phyloP scores from a whole-genome alignment of 2,329 filamentous ascomycete species.

The Colletotrichum limetticola region DNA sequence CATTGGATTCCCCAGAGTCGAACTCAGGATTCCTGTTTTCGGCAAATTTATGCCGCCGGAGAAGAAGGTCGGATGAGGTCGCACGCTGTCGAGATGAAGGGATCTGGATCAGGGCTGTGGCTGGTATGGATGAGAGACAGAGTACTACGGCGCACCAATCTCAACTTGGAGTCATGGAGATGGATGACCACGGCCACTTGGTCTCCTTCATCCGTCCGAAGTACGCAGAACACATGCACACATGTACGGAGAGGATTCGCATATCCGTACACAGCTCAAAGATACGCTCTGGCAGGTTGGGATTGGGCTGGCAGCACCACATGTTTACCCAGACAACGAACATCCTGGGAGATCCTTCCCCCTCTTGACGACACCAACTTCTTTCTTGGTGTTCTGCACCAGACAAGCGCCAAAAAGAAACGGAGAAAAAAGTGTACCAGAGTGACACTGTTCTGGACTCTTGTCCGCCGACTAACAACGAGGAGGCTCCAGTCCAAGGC shows the following conservation, averaged over 20 bases:
- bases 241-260: background rate
- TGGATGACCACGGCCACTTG: background rate
- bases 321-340: constrained; percentile 18
- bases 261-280: background rate
- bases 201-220: constrained; percentile 4
- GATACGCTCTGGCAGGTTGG: background rate
- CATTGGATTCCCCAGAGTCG: background rate
- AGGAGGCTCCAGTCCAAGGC: background rate
- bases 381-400: constrained; percentile 13
- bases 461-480: background rate
- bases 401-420: constrained; percentile 23
- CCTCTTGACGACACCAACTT: background rate
- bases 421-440: background rate
- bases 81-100: constrained; percentile 21
- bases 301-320: background rate
- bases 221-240: background rate
- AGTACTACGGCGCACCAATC: constrained; percentile 19
- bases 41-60: background rate
- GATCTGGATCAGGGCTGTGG: constrained; percentile 15
- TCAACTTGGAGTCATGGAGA: background rate
- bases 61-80: background rate
- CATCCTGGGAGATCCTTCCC: constrained; percentile 2
- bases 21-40: constrained; percentile 12
- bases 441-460: background rate
- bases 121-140: constrained; percentile 30